These are phyloP conservation scores for Cadophora sp. DNA, from an alignment of 2,329 filamentous ascomycete species.

Conservation along the genomic window DNA sequence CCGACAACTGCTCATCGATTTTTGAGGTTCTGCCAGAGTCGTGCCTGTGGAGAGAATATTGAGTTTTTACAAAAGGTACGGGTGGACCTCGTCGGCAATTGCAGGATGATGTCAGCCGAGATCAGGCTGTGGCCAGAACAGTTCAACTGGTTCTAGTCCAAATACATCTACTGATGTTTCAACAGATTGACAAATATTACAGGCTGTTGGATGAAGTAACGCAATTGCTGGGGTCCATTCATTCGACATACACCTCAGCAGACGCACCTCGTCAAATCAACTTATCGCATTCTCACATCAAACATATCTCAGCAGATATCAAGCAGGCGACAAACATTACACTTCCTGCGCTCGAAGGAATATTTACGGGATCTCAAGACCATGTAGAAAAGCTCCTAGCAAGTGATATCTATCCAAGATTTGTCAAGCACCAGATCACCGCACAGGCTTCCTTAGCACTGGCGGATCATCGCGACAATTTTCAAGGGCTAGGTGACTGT, in stretches of 20 bases:
- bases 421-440: conserved; percentile 59
- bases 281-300: conserved; percentile 32
- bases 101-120: no score
- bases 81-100: no score
- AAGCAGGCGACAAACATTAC: conserved; percentile 38
- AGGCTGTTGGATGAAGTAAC: conserved; percentile 53
- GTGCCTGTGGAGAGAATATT: conserved; percentile 56
- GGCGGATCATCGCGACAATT: conserved; percentile 49
- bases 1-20: conserved; percentile 54
- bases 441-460: conserved; percentile 54
- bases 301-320: conserved; percentile 33
- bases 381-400: conserved; percentile 53
- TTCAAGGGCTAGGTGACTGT: conserved; percentile 62
- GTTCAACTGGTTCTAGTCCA: no score
- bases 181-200: conserved; percentile 53
- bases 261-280: conserved; percentile 43
- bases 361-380: conserved; percentile 49
- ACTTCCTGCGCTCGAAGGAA: conserved; percentile 40
- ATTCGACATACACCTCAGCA: conserved; percentile 50
- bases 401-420: conserved; percentile 56
- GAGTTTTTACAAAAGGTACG: conserved; percentile 57
- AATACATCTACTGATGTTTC: background rate
- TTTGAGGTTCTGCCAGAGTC: conserved; percentile 55
- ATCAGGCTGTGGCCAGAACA: no score
- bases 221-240: conserved; percentile 53